These are phyloP conservation scores for Linnemannia elongata DNA, from an alignment of 192 early-diverging fungal genomes.

Conservation along the genomic window DNA sequence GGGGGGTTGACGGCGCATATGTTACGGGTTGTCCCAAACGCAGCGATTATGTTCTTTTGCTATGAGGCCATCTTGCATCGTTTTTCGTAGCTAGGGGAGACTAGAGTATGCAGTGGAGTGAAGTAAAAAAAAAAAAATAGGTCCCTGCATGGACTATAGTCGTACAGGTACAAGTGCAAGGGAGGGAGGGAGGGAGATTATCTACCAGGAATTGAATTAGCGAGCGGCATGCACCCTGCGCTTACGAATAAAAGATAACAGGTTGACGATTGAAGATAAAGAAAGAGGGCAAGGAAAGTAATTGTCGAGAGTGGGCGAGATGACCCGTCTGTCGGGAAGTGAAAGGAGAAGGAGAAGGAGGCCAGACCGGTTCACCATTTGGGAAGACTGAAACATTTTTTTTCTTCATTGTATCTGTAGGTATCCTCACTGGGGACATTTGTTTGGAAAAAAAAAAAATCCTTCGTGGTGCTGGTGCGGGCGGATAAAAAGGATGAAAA, in stretches of 20 bases:
- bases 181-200: too few species aligned
- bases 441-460: too few species aligned
- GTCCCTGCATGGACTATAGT: too few species aligned
- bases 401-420: not conserved
- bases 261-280: too few species aligned
- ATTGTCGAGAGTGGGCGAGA: not conserved
- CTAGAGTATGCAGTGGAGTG: not conserved
- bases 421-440: not conserved
- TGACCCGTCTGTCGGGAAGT: not conserved
- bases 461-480: too few species aligned
- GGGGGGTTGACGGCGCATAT: slow-evolving; percentile 96
- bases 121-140: too few species aligned
- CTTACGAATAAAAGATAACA: too few species aligned
- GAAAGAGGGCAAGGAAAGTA: slow-evolving; percentile 2
- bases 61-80: slow-evolving; percentile 82
- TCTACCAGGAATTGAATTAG: too few species aligned
- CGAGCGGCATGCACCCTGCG: too few species aligned
- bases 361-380: not conserved
- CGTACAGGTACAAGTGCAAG: too few species aligned
- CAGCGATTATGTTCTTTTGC: slow-evolving; percentile 93
- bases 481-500: not conserved
- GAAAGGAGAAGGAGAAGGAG: not conserved
- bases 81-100: slow-evolving; percentile 17
- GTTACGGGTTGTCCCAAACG: slow-evolving; percentile 95
- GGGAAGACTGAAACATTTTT: slow-evolving; percentile 3